Percentiles rank a stretch among this genome's conserved stretches.
phyloP scores from a whole-genome alignment of 176 grass and related monocot genomes.

The Rhynchospora tenuis region DNA sequence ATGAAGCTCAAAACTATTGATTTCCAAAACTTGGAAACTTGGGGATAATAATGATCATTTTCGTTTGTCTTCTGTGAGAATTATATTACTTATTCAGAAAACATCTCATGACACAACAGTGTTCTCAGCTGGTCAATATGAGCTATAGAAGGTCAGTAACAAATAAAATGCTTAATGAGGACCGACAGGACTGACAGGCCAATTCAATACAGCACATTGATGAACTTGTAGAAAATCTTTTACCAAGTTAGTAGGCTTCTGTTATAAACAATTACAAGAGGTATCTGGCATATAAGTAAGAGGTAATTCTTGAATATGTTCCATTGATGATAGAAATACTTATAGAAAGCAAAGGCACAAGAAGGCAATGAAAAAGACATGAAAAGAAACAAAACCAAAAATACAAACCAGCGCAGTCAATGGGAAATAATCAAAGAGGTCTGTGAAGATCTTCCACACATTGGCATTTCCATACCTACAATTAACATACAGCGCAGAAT shows the following conservation, averaged over 20 bases:
- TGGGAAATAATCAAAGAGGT: conserved; percentile 65
- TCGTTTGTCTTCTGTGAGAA: neutral
- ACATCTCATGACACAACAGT: neutral
- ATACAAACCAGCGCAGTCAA: conserved; percentile 49
- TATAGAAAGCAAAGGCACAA: neutral
- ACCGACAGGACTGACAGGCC: neutral
- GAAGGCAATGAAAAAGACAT: conserved; percentile 17
- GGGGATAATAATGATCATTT: neutral
- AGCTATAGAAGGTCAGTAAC: neutral
- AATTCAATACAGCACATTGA: neutral
- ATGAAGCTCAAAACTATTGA: conserved; percentile 4
- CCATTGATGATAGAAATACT: neutral
- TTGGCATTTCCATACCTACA: conserved; percentile 59
- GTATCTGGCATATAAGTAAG: neutral
- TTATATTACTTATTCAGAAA: neutral
- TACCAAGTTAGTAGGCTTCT: neutral
- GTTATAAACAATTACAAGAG: neutral
- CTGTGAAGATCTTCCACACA: conserved; percentile 68
- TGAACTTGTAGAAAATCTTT: neutral
- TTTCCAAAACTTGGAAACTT: neutral
- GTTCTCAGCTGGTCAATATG: neutral
- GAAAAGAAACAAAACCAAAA: neutral
- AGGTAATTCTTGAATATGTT: neutral
- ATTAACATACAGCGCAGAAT: conserved; percentile 6
- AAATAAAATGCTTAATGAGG: neutral